Base-by-base conservation (phyloP, 1,284 basidiomycete species). In the Papiliotrema terrestris region DNA sequence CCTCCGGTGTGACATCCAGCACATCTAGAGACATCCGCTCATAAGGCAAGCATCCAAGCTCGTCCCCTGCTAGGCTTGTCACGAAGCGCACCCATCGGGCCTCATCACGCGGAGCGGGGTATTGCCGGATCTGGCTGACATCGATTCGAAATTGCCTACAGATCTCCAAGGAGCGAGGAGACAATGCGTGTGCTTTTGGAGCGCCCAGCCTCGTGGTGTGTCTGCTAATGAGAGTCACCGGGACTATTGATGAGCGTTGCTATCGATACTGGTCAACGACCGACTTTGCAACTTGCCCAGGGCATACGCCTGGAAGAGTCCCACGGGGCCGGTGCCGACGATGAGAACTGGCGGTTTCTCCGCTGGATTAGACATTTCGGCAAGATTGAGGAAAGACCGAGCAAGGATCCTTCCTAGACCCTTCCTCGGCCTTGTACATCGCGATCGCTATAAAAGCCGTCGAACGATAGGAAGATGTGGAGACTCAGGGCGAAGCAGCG, bases 101-200 rank as follows among this genome's bases (percentile, higher is more conserved):
- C 26, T 65, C 63, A 14, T 49, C 35, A 2, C 63, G 52, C 50
- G 57, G 59, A 1, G 63, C 59, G 0, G 61, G 61, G n/a, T 57
- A 55, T 8, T 26, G 35, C 14, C 63, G 54, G 36, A 65, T 60
- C 8, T 52, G 39, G 25, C 44, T 42, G 23, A 60, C 53, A 3
- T 57, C 53, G 2, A 63, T 48, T n/a, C 54, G 53, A 29, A 61
- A 54, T 50, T 66, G 64, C 13, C 64, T 54, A 38, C 55, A 60
- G 29, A 63, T 63, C 47, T 66, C 64, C 22, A 66, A 54, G 2
- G 61, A 60, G 5, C 64, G 59, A 0, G 64, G 58, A 1, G 61
- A 60, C 19, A 66, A 53, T 4, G 60, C 62, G 36, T 66, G 64
- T 1, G 64, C 64, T 51, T 66, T 66, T 1, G 64, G 64, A 0